Conservation (phyloP, 2,329 filamentous ascomycete genomes). For the Colletotrichum nymphaeae region DNA sequence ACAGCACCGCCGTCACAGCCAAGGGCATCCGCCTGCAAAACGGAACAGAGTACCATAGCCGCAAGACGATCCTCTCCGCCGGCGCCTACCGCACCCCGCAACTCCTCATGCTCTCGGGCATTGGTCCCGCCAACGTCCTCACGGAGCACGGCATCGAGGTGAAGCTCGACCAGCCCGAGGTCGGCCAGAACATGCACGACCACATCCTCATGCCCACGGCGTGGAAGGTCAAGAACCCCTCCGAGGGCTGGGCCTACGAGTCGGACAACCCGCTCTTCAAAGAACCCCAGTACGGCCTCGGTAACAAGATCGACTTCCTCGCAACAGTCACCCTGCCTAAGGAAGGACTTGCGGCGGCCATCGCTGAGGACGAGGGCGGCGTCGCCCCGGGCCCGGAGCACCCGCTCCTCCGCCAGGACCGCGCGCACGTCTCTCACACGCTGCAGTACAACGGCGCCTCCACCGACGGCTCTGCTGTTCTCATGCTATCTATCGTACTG, state of each 20-base stretch:
- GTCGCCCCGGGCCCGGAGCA: slow-evolving; percentile 41
- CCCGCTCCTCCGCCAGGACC: slow-evolving; percentile 43
- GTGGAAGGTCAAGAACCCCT: slow-evolving; percentile 46
- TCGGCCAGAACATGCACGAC: slow-evolving; percentile 63
- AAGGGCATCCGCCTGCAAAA: slow-evolving; percentile 44
- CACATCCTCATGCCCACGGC: slow-evolving; percentile 54
- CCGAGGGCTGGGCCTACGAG: slow-evolving; percentile 46
- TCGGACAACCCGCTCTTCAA: slow-evolving; percentile 45
- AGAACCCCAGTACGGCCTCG: slow-evolving; percentile 48
- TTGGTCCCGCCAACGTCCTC: slow-evolving; percentile 56
- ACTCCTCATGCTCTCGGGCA: slow-evolving; percentile 63
- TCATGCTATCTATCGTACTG: slow-evolving; percentile 35
- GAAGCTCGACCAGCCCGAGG: slow-evolving; percentile 56
- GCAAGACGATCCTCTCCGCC: slow-evolving; percentile 53
- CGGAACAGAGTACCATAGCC: slow-evolving; percentile 40
- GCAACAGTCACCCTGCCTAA: slow-evolving; percentile 42
- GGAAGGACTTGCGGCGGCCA: slow-evolving; percentile 45
- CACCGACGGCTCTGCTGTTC: slow-evolving; percentile 27
- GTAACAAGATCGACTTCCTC: slow-evolving; percentile 51
- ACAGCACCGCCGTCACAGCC: slow-evolving; percentile 25
- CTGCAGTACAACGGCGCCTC: slow-evolving; percentile 24
- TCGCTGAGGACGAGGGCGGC: slow-evolving; percentile 45
- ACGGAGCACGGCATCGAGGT: slow-evolving; percentile 53
- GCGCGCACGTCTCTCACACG: slow-evolving; percentile 9
- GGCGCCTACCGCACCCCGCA: slow-evolving; percentile 63